Percentiles rank a stretch among this genome's conserved stretches.
Conservation (phyloP, 78 protist species). For the Speleostelium caveatum region DNA sequence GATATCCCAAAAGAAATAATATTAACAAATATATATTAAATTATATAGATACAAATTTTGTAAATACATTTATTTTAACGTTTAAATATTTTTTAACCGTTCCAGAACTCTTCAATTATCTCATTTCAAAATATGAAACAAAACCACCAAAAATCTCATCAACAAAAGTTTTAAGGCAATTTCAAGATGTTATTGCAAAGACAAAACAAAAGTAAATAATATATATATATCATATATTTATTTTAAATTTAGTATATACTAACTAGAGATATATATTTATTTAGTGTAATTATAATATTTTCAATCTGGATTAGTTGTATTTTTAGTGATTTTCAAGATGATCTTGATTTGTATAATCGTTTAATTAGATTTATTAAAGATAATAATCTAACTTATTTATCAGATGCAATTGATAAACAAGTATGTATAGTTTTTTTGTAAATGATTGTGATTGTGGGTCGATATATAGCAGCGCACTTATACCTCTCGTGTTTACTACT, state of each 20-base stretch:
- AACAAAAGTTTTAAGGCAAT: constrained; percentile 35
- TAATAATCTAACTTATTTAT: constrained; percentile 3
- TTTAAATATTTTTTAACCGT: constrained; percentile 28
- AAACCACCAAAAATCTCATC: constrained; percentile 12
- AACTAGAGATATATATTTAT: background rate
- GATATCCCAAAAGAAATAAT: background rate
- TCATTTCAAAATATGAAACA: constrained; percentile 29
- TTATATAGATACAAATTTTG: constrained; percentile 33
- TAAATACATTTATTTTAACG: constrained; percentile 35
- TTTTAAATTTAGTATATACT: background rate
- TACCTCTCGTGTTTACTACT: too few species aligned
- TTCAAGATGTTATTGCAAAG: constrained; percentile 34
- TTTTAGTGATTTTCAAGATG: constrained; percentile 42
- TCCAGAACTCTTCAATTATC: constrained; percentile 31
- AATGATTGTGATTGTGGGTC: too few species aligned
- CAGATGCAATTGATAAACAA: constrained; percentile 63
- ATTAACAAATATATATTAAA: background rate
- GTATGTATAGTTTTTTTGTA: too few species aligned
- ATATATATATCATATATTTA: background rate
- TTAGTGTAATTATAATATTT: constrained; percentile 42
- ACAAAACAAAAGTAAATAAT: constrained; percentile 66
- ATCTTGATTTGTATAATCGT: constrained; percentile 26
- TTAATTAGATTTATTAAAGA: background rate
- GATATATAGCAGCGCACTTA: too few species aligned
- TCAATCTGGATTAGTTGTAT: constrained; percentile 64